Evolutionary conservation across 2,329 filamentous ascomycete species (phyloP).

Genomic region (Diaporthe ampelina): DNA sequence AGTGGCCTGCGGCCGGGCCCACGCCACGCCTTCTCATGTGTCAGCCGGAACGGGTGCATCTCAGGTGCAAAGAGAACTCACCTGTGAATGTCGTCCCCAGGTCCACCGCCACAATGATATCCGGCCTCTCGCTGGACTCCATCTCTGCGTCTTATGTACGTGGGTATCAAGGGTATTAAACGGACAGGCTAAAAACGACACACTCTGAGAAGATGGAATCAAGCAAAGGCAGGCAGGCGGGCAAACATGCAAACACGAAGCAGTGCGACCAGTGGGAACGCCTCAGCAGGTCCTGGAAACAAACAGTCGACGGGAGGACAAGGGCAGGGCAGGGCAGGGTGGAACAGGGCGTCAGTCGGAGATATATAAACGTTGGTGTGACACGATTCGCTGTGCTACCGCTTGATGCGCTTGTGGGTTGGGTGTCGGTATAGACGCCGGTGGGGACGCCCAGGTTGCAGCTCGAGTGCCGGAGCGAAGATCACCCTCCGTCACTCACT

Average conservation of each 20-base stretch:
- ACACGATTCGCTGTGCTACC: conserved; percentile 37
- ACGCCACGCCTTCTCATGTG: conserved; percentile 51
- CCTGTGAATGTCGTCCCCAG: conserved; percentile 63
- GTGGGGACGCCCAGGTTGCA: neutral
- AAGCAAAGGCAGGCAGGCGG: neutral
- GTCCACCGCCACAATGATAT: conserved; percentile 59
- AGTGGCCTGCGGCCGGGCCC: conserved; percentile 49
- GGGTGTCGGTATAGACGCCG: conserved; percentile 30
- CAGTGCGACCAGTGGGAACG: conserved; percentile 31
- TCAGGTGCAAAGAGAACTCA: conserved; percentile 38
- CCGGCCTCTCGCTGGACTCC: conserved; percentile 45
- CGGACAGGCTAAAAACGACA: neutral
- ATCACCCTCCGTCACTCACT: neutral
- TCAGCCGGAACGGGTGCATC: conserved; percentile 2
- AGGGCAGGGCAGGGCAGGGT: neutral
- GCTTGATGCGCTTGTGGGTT: conserved; percentile 30
- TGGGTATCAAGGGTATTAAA: conserved; percentile 30
- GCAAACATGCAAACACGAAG: conserved; percentile 15
- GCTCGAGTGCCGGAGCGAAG: neutral
- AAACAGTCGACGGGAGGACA: neutral
- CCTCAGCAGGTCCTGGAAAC: neutral
- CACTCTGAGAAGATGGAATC: neutral
- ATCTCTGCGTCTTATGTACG: conserved; percentile 2
- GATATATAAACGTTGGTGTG: conserved; percentile 19
- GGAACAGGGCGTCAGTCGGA: neutral